Evolutionary conservation across 2,329 filamentous ascomycete genomes (phyloP).

Genomic region (Stachybotrys elegans): DNA sequence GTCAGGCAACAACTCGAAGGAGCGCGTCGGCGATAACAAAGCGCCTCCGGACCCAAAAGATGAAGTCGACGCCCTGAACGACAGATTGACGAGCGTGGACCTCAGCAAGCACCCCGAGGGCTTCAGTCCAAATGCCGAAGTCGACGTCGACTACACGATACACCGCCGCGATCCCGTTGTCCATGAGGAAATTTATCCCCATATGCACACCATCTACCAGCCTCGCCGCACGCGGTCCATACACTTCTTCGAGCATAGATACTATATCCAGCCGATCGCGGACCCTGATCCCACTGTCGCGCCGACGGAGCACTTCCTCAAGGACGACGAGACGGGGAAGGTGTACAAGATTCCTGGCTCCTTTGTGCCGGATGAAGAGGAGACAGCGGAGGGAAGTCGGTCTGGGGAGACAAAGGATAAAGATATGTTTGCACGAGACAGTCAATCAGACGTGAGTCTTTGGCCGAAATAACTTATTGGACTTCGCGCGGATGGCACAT

Average conservation of each 20-base stretch:
- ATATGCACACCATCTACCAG: conserved; percentile 16
- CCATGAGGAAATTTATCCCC: conserved; percentile 13
- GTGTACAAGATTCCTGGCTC: conserved; percentile 17
- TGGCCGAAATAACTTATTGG: too few relatives aligned
- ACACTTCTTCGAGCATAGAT: conserved; percentile 16
- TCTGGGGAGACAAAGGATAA: too few relatives aligned
- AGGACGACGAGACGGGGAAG: conserved; percentile 17
- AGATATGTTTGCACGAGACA: too few relatives aligned
- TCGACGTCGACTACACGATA: conserved; percentile 15
- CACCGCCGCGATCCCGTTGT: conserved; percentile 11
- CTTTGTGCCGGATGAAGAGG: neutral
- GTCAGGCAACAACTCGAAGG: too few relatives aligned
- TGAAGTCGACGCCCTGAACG: neutral
- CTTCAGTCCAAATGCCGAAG: conserved; percentile 7
- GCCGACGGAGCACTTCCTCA: conserved; percentile 16
- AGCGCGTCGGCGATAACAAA: too few relatives aligned
- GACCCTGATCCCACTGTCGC: conserved; percentile 15
- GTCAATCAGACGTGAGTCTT: too few relatives aligned
- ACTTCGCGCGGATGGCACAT: too few relatives aligned
- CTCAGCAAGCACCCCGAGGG: conserved; percentile 2
- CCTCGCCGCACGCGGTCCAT: conserved; percentile 15
- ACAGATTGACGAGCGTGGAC: neutral
- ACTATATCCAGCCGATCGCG: conserved; percentile 16
- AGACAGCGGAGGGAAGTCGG: too few relatives aligned
- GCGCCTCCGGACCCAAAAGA: too few relatives aligned